These are phyloP conservation scores for Puccinia horiana DNA, from an alignment of 1,284 basidiomycete species.

Conservation along the genomic window DNA sequence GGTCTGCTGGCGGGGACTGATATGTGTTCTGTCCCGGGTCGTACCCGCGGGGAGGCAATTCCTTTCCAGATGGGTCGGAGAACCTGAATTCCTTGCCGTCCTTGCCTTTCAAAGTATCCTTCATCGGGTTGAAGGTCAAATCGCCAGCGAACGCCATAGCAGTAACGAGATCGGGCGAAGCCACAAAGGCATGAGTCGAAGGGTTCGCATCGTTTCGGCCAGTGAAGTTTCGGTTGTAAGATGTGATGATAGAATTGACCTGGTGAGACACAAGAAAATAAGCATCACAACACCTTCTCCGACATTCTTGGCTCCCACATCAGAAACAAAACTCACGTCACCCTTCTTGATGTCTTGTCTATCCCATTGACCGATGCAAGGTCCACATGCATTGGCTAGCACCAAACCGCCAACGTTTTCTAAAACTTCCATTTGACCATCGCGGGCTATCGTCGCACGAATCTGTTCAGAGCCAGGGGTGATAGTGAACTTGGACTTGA, in stretches of 20 bases:
- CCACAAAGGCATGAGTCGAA: constrained; percentile 97
- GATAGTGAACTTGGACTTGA: constrained; percentile 94
- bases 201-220: constrained; percentile 99
- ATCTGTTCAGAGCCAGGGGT: constrained; percentile 98
- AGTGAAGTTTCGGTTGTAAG: constrained; percentile 99
- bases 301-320: neutral
- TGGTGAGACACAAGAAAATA: neutral
- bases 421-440: constrained; percentile 86
- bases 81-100: constrained; percentile 99
- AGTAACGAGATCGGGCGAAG: constrained; percentile 96
- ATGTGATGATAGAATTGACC: constrained; percentile 73
- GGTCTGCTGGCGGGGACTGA: constrained; percentile 88
- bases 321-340: constrained; percentile 81
- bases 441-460: constrained; percentile 93
- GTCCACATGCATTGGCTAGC: constrained; percentile 96
- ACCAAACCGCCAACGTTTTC: constrained; percentile 87
- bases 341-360: constrained; percentile 94
- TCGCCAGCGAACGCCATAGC: constrained; percentile 93
- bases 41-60: constrained; percentile 91
- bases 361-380: constrained; percentile 99
- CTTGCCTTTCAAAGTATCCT: constrained; percentile 80
- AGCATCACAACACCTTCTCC: neutral
- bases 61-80: constrained; percentile 80
- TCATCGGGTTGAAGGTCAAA: constrained; percentile 95
- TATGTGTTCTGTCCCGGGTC: constrained; percentile 96